Evolutionary conservation across 495 filamentous ascomycete genomes (phyloP).

Genomic region (Apodospora peruviana): DNA sequence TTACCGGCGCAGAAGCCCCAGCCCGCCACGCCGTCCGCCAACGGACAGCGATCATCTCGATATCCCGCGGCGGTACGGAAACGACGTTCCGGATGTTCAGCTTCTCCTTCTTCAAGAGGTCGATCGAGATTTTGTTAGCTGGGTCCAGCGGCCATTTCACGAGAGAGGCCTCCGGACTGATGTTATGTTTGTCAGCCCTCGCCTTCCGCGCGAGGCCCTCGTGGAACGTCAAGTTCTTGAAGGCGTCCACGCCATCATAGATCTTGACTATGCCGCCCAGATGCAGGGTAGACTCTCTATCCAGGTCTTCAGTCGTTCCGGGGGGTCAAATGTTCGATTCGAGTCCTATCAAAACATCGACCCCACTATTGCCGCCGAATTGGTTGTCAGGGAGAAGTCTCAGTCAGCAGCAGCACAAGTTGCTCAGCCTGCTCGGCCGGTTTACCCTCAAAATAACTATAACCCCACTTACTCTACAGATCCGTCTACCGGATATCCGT

Average conservation of each 20-base stretch:
- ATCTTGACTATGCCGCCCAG: slow-evolving; percentile 64
- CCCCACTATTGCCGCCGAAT: slow-evolving; percentile 66
- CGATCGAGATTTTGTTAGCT: slow-evolving; percentile 72
- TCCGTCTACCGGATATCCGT: slow-evolving; percentile 14
- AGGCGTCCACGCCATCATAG: slow-evolving; percentile 79
- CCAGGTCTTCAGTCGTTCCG: slow-evolving; percentile 78
- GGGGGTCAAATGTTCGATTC: slow-evolving; percentile 63
- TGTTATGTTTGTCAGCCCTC: slow-evolving; percentile 70
- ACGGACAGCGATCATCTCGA: slow-evolving; percentile 58
- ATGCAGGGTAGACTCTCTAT: slow-evolving; percentile 65
- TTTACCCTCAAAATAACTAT: slow-evolving; percentile 15
- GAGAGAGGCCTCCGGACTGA: slow-evolving; percentile 66
- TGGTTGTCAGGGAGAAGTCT: slow-evolving; percentile 68
- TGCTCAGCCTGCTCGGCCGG: slow-evolving; percentile 16
- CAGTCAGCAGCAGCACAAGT: slow-evolving; percentile 29
- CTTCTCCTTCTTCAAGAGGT: slow-evolving; percentile 77
- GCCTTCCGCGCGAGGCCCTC: slow-evolving; percentile 68
- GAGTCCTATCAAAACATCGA: slow-evolving; percentile 82
- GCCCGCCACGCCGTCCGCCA: slow-evolving; percentile 49
- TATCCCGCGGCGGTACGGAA: slow-evolving; percentile 65
- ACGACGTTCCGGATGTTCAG: slow-evolving; percentile 87
- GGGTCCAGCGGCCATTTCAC: slow-evolving; percentile 71
- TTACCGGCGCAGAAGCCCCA: slow-evolving; percentile 60
- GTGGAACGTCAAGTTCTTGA: slow-evolving; percentile 81
- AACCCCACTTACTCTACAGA: slow-evolving; percentile 15